phyloP scores from a whole-genome alignment of 2,329 filamentous ascomycete genomes.

The Penicillium sp. region DNA sequence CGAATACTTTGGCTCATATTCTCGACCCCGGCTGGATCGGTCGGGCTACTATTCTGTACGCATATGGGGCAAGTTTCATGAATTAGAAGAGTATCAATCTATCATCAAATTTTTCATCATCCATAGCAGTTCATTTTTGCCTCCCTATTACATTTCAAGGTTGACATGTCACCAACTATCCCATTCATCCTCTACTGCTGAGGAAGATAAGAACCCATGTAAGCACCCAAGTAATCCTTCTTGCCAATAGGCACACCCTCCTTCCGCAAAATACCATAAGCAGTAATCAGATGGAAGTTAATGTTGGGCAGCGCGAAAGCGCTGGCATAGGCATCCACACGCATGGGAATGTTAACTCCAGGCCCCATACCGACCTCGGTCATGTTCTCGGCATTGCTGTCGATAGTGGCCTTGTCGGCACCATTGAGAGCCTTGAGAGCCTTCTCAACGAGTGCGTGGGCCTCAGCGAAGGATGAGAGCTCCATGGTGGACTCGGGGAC shows the following conservation, averaged over 20 bases:
- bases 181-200: background rate
- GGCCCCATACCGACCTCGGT: background rate
- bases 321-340: background rate
- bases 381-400: background rate
- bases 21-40: too few relatives aligned
- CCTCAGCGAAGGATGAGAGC: background rate
- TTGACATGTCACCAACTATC: background rate
- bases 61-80: too few relatives aligned
- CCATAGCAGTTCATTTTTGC: background rate
- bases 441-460: background rate
- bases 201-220: background rate
- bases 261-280: constrained; percentile 5
- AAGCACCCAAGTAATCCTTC: background rate
- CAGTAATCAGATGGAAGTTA: constrained; percentile 2
- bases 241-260: constrained; percentile 5
- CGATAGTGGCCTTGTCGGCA: background rate
- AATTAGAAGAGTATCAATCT: too few relatives aligned
- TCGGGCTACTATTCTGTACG: too few relatives aligned
- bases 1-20: too few relatives aligned
- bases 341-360: constrained; percentile 4
- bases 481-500: background rate
- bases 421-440: background rate
- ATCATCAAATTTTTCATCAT: background rate
- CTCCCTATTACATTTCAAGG: background rate
- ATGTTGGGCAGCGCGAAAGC: constrained; percentile 1